Percentiles rank a stretch among this genome's conserved stretches.
These are phyloP conservation scores for Solanum tacnaense DNA, from an alignment of 257 asterid genomes.

Conservation along the genomic window DNA sequence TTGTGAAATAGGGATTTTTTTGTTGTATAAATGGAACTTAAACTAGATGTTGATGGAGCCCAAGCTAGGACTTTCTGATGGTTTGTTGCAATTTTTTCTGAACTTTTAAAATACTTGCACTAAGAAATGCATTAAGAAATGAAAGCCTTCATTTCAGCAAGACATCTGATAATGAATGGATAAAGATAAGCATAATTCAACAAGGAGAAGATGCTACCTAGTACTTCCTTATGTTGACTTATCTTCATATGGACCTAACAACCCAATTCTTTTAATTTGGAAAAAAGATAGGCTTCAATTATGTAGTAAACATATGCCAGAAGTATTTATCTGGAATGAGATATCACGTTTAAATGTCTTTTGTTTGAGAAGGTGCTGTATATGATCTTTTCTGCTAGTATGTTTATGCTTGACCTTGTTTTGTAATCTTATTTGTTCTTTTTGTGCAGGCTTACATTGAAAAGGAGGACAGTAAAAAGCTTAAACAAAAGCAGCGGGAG, in stretches of 20 bases:
- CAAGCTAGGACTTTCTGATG: not conserved
- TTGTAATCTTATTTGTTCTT: not conserved
- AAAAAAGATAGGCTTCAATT: not conserved
- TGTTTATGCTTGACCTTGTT: not conserved
- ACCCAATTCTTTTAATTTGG: not conserved
- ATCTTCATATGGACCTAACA: not conserved
- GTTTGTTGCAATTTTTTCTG: not conserved
- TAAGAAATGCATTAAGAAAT: not conserved
- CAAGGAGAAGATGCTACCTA: not conserved
- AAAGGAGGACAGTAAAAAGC: constrained; percentile 91
- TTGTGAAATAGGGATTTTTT: not conserved
- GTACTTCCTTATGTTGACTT: not conserved
- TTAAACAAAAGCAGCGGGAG: constrained; percentile 96
- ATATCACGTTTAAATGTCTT: not conserved
- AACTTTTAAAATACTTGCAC: not conserved
- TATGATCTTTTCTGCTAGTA: not conserved
- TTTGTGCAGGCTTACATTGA: constrained; percentile 78
- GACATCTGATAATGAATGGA: not conserved
- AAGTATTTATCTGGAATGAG: not conserved
- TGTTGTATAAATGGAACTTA: not conserved
- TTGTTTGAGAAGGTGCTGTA: not conserved
- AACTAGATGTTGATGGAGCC: not conserved
- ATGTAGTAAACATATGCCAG: not conserved
- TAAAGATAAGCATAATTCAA: not conserved
- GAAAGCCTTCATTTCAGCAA: not conserved